Base-by-base conservation (phyloP, 2,329 filamentous ascomycete species). In the Juglanconis sp. region DNA sequence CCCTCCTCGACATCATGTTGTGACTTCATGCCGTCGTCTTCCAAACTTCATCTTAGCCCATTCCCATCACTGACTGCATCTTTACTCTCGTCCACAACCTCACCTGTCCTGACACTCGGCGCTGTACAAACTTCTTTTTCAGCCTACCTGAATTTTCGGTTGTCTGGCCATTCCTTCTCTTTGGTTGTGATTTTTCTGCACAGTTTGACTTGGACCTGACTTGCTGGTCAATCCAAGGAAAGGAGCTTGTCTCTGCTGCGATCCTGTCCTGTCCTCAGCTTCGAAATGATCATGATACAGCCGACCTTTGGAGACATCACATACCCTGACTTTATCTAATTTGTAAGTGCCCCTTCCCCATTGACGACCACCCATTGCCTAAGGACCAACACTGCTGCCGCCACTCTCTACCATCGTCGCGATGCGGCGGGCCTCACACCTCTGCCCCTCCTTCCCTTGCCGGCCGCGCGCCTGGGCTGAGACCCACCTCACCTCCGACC, bases 241-340 rank as follows among this genome's bases (percentile, higher is more conserved):
- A 50, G 15, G 48, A 32, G 56, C 42, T 48, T 34, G 51, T 55
- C 46, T 59, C 38, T 42, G 55, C 51, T 52, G 50, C 55, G 24
- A 58, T 46, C 15, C 17, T 24, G 36, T 52, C 46, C 50, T 40
- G 11, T 36, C 17, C 56, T 42, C 40, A 10, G 36, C 57, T 48
- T 61, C 51, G 44, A 54, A 40, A 61, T 61, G 59, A 58, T 53
- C 59, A 53, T 50, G 50, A 59, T 59, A 61, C 15, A 48, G 46
- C 50, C 36, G 38, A 52, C 59, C 34, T 54, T 46, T 61, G 55
- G 44, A 58, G 44, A 54, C 30, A 58, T n/a, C 34, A 44, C 34
- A 17, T 38, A 38, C 51, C 51, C 50, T 55, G 47, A 55, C 15
- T 50, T 49, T 10, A 17, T 58, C 56, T 61, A 58, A 48, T 50